Percentiles rank a stretch among this genome's conserved stretches.
These are phyloP conservation scores for Candida khao-thaluensis DNA, from an alignment of 805 yeast genomes.

Conservation along the genomic window DNA sequence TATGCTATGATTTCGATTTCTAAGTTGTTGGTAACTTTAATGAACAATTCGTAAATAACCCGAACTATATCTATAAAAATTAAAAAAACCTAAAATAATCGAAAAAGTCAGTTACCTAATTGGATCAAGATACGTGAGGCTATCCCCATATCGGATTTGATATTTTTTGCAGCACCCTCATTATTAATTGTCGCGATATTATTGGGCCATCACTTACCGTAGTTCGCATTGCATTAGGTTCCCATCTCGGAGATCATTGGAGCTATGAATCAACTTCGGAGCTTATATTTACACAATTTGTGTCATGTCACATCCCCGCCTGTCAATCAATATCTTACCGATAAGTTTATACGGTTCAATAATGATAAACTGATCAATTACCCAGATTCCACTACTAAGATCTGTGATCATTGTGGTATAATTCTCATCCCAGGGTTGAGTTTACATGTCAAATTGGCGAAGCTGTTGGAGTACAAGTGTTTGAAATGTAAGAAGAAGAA, in stretches of 20 bases:
- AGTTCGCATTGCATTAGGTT: constrained; percentile 2
- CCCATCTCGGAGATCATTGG: constrained; percentile 3
- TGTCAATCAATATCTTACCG: constrained; percentile 22
- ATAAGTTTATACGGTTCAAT: constrained; percentile 21
- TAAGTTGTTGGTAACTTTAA: too few relatives aligned
- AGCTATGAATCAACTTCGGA: constrained; percentile 18
- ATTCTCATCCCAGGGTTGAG: constrained; percentile 32
- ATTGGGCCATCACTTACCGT: constrained; percentile 2
- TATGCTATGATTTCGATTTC: too few relatives aligned
- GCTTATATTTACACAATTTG: constrained; percentile 30
- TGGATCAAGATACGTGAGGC: constrained; percentile 4
- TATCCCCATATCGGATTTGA: constrained; percentile 9
- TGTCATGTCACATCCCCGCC: constrained; percentile 24
- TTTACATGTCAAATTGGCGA: constrained; percentile 3
- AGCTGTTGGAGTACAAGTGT: constrained; percentile 11
- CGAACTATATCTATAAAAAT: background rate
- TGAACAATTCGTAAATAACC: background rate
- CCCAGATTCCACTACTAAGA: constrained; percentile 24
- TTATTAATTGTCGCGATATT: constrained; percentile 6
- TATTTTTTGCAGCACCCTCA: constrained; percentile 1
- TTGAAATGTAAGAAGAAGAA: constrained; percentile 17
- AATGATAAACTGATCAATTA: constrained; percentile 26
- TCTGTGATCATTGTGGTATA: constrained; percentile 33
- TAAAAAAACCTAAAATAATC: constrained; percentile 3
- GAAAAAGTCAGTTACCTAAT: constrained; percentile 1